These are phyloP conservation scores for Trametes punicea DNA, from an alignment of 768 basidiomycete genomes.

Conservation along the genomic window DNA sequence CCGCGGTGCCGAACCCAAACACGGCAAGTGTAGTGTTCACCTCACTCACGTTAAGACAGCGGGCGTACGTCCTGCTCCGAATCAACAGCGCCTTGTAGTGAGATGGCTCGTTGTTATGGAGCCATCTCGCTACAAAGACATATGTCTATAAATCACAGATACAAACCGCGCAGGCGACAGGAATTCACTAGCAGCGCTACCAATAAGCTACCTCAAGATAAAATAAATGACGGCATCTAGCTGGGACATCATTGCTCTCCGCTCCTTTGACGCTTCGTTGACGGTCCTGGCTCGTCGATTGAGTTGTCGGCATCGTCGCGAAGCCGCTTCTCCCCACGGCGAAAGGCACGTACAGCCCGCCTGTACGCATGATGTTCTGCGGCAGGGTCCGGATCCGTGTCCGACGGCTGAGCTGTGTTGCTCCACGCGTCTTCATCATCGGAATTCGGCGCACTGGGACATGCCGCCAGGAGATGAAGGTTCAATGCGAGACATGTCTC, in stretches of 20 bases:
- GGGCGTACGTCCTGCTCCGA: background rate
- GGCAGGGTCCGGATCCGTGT: background rate
- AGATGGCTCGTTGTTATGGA: background rate
- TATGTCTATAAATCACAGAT: background rate
- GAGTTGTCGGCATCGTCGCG: background rate
- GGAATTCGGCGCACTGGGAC: background rate
- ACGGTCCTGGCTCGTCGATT: no score
- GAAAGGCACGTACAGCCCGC: no score
- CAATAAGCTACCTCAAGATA: background rate
- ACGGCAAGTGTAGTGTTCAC: constrained; percentile 1
- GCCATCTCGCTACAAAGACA: background rate
- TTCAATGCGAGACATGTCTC: background rate
- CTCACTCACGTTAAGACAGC: no score
- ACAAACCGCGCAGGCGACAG: constrained; percentile 7
- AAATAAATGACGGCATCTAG: background rate
- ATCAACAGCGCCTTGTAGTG: background rate
- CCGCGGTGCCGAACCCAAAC: background rate
- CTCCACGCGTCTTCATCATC: constrained; percentile 6
- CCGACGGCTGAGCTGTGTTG: background rate
- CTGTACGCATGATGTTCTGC: background rate
- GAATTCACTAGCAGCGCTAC: background rate
- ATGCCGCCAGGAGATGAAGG: background rate
- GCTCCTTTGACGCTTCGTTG: no score
- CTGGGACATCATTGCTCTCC: background rate
- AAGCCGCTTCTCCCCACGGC: no score